Conservation (phyloP, 202 grass and related monocot species). For the Musa balbisiana region DNA sequence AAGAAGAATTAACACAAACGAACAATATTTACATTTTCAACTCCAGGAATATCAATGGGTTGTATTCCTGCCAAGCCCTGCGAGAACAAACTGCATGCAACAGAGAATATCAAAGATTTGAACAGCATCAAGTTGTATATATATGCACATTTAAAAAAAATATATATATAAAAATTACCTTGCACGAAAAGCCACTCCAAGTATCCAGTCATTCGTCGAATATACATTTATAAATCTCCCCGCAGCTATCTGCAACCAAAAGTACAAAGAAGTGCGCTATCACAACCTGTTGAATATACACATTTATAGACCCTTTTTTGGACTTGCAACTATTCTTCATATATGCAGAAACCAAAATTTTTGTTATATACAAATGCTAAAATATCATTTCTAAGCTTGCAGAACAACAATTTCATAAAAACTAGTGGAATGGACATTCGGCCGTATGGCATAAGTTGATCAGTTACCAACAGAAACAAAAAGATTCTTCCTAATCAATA, state of each 20-base stretch:
- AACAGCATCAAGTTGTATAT: background rate
- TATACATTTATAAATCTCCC: slow-evolving; percentile 94
- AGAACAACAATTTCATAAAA: too few species aligned
- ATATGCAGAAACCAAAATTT: too few species aligned
- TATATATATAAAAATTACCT: slow-evolving; percentile 35
- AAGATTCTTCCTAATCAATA: background rate
- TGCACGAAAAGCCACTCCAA: slow-evolving; percentile 88
- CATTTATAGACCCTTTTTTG: too few species aligned
- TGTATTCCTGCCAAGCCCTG: slow-evolving; percentile 98
- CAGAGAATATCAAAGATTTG: slow-evolving; percentile 1
- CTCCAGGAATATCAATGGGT: slow-evolving; percentile 67
- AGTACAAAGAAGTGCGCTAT: too few species aligned
- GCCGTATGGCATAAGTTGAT: too few species aligned
- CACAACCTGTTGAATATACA: too few species aligned
- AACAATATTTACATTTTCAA: slow-evolving; percentile 61
- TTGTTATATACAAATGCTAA: too few species aligned
- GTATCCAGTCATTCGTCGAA: slow-evolving; percentile 96
- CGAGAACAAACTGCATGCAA: slow-evolving; percentile 60
- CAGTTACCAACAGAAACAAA: background rate
- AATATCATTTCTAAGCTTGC: too few species aligned
- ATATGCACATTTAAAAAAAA: background rate
- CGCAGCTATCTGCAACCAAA: slow-evolving; percentile 53
- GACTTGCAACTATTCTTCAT: too few species aligned
- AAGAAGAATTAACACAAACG: background rate
- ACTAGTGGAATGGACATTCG: too few species aligned